Evolutionary conservation across 2,329 filamentous ascomycete genomes (phyloP).

Genomic region (Venturia asperata): DNA sequence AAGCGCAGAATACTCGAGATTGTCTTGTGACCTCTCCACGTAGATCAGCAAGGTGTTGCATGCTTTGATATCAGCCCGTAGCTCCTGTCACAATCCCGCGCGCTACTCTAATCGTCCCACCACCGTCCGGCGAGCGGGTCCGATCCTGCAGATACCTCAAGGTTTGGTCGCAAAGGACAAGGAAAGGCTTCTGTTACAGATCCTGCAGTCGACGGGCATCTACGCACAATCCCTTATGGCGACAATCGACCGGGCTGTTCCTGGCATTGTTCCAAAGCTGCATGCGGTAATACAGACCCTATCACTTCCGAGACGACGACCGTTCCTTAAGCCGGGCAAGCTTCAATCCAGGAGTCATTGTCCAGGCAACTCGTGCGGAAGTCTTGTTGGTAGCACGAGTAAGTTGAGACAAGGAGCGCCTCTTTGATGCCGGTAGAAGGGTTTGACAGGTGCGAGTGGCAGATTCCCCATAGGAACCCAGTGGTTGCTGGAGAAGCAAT

Average conservation of each 20-base stretch:
- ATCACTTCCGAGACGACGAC: slow-evolving; percentile 1
- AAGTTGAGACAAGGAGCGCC: neutral
- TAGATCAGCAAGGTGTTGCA: slow-evolving; percentile 4
- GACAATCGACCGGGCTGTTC: neutral
- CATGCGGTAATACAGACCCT: slow-evolving; percentile 7
- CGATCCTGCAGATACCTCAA: neutral
- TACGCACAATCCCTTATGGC: neutral
- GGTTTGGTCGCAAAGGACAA: neutral
- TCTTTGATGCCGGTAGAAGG: neutral
- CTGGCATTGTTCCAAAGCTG: neutral
- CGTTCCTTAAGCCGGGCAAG: neutral
- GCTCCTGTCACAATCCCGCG: neutral
- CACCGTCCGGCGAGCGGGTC: neutral
- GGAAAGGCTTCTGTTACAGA: slow-evolving; percentile 6
- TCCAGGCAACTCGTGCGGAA: neutral
- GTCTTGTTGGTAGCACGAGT: neutral
- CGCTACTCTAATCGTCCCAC: neutral
- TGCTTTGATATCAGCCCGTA: neutral
- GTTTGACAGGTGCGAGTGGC: neutral
- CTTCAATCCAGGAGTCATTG: neutral
- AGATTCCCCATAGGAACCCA: neutral
- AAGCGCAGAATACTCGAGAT: neutral
- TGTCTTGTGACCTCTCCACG: neutral
- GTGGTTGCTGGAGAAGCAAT: neutral
- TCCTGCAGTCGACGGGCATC: slow-evolving; percentile 10